Conservation (phyloP, 331 rosid genomes). For the Quercus lobata region DNA sequence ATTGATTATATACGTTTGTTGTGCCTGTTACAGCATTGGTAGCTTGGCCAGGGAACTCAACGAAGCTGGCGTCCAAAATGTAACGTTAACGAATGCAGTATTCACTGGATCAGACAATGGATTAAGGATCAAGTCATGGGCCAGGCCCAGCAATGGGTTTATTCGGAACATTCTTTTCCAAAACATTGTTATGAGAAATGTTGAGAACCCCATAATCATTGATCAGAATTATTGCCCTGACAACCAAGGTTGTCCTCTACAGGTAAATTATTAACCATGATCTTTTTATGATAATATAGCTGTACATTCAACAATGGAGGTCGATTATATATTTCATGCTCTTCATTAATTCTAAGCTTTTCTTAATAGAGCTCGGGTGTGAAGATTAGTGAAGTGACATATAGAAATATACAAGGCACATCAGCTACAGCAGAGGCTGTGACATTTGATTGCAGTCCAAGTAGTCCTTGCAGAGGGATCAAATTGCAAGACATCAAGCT, state of each 20-base stretch:
- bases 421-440: constrained; percentile 40
- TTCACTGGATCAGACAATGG: constrained; percentile 51
- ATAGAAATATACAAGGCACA: constrained; percentile 42
- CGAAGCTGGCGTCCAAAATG: constrained; percentile 48
- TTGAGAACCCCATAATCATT: constrained; percentile 45
- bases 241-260: constrained; percentile 41
- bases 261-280: constrained; percentile 20
- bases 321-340: not conserved
- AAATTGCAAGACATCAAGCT: constrained; percentile 45
- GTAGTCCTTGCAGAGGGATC: constrained; percentile 44
- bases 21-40: constrained; percentile 31
- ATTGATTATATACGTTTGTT: no score
- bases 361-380: constrained; percentile 41
- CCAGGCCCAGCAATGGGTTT: constrained; percentile 43
- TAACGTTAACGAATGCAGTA: constrained; percentile 35
- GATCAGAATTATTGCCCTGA: constrained; percentile 54
- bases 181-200: constrained; percentile 38
- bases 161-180: constrained; percentile 37
- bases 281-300: no score
- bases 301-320: not conserved
- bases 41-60: constrained; percentile 30
- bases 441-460: constrained; percentile 55
- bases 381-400: constrained; percentile 44
- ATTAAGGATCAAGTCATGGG: constrained; percentile 60
- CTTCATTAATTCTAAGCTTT: not conserved